Base-by-base conservation (phyloP, 495 filamentous ascomycete genomes). In the Penicillium desertorum region DNA sequence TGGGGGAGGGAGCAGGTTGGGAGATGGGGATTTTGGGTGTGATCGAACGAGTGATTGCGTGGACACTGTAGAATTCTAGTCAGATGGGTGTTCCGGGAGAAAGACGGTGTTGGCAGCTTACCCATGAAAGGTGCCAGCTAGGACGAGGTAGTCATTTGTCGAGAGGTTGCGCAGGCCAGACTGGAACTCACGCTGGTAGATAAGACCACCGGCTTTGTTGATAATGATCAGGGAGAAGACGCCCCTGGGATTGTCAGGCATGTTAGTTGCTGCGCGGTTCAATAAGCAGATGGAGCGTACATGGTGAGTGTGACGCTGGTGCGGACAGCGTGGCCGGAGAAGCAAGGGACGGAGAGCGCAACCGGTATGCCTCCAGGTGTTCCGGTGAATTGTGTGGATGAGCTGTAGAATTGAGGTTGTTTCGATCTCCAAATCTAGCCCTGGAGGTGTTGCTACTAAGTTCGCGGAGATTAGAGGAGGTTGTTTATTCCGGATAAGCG, bases 91-190 rank as follows among this genome's bases (percentile, higher is more conserved):
- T n/a, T 53, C 19, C 30, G 37, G 51, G 29, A 49, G 30, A 30
- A 29, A 54, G 47, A 54, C 42, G 22, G 46, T 60, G 42, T 58
- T 52, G 42, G n/a, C 37, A 37, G 36, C 69, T 63, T 75, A 89
- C 86, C 94, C 94, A 71, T 98, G 94, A 74, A 98, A 98, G 42
- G 94, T 98, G 29, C 94, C 94, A 1, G 94, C 94, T n/a, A 98
- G 87, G 54, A 98, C 91, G 4, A 98, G 88, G 68, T 91, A 91
- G 77, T 98, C 95, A 66, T 98, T 98, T 51, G 88, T 90, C 48
- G 82, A 89, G 63, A 98, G 83, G 68, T 93, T 92, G 72, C 86
- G 88, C 60, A 98, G 79, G 37, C 86, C 85, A 25, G 85, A 81
- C 64, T 91, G 85, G 76, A 98, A 98, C 62, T 91, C 88, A 50